Base-by-base conservation (phyloP, 768 basidiomycete genomes). In the Suillus decipiens region DNA sequence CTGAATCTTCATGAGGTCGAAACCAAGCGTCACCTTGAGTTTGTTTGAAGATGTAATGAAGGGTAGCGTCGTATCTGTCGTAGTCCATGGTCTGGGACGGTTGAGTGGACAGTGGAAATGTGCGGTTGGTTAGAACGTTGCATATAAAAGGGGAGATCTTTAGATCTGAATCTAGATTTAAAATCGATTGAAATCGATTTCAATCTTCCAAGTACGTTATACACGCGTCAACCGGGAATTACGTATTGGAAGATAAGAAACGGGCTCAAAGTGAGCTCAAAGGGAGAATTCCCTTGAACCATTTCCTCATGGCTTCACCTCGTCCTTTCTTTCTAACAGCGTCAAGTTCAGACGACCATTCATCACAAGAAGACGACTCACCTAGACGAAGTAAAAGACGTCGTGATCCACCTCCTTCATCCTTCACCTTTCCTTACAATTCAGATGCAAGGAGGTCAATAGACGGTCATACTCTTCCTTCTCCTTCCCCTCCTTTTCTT, bases 11-110 rank as follows among this genome's bases (percentile, higher is more conserved):
- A 66, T 79, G 79, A 59, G 83, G 82, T 50, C 83, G 78, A 67
- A 83, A 84, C 82, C 82, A 83, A 48, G 82, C 83, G 71, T 83
- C 82, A 63, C 81, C 81, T 64, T 74, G 73, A 5, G 73, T 74
- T 63, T 74, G 73, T 17, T 75, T 74, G 69, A 74, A 74, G 58
- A 70, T 65, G 68, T 67, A 68, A 53, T 71, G 67, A 64, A 71
- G 66, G 39, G 67, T 70, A 33, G 67, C 75, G 51, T 75, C 73
- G 73, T 74, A 74, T 66, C 73, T 63, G 70, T 74, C 73, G 68
- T 74, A 74, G 73, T 74, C 73, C 73, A 74, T 74, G 10, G 61
- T 10, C 7, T 31, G 47, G 47, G 28, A 3, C n/a, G n/a, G n/a
- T n/a, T n/a, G 28, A 3, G 28, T 28, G 28, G 28, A 28, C 28